Percentiles rank a stretch among this genome's conserved stretches.
phyloP scores from a whole-genome alignment of 2,329 filamentous ascomycete species.

The Sporothrix pallida region DNA sequence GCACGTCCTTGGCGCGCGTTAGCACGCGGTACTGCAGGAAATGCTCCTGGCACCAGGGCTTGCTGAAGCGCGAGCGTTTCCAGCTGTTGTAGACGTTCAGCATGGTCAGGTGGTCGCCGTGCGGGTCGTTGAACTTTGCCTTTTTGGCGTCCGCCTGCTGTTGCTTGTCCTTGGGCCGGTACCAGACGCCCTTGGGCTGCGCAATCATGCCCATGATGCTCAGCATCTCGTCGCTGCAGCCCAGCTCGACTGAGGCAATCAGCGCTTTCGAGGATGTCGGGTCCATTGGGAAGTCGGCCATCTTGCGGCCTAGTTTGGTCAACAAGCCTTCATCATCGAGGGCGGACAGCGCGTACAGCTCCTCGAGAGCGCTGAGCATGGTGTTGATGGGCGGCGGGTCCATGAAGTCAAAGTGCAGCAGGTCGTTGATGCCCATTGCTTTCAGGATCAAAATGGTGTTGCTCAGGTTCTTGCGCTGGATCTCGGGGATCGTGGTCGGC shows the following conservation, averaged over 20 bases:
- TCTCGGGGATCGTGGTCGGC: slow-evolving; percentile 93
- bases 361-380: slow-evolving; percentile 94
- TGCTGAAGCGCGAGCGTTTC: slow-evolving; percentile 82
- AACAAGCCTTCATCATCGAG: slow-evolving; percentile 94
- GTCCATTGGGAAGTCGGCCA: slow-evolving; percentile 99
- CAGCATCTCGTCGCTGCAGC: slow-evolving; percentile 91
- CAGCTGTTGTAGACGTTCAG: slow-evolving; percentile 98
- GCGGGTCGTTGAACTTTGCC: slow-evolving; percentile 93
- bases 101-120: slow-evolving; percentile 91
- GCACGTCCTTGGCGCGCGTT: slow-evolving; percentile 86
- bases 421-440: slow-evolving; percentile 98
- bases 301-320: slow-evolving; percentile 89
- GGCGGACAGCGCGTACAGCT: slow-evolving; percentile 88
- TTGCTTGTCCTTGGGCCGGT: slow-evolving; percentile 97
- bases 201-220: slow-evolving; percentile 95
- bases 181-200: slow-evolving; percentile 79
- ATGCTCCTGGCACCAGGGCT: slow-evolving; percentile 96
- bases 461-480: slow-evolving; percentile 90
- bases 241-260: slow-evolving; percentile 79
- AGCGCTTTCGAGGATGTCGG: slow-evolving; percentile 88
- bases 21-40: slow-evolving; percentile 94
- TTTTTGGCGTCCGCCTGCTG: slow-evolving; percentile 97
- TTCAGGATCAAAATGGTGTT: slow-evolving; percentile 97
- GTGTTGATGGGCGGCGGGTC: slow-evolving; percentile 97
- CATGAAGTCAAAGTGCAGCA: slow-evolving; percentile 99